Evolutionary conservation across 106 monocot genomes (phyloP).

Genomic region (Dactylorhiza incarnata): DNA sequence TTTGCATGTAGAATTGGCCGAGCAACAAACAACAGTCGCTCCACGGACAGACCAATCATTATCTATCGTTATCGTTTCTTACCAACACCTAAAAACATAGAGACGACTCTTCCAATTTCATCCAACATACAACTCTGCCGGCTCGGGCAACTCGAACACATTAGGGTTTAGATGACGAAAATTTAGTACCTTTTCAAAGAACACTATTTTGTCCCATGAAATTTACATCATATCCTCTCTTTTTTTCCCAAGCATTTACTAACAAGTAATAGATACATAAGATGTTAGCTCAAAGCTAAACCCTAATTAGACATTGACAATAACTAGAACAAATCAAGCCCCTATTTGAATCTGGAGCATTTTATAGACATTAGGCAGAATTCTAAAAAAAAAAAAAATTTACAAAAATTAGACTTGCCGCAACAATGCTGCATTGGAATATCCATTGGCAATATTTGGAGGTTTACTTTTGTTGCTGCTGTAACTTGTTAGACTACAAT

Average conservation of each 20-base stretch:
- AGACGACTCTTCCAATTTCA: too few relatives aligned
- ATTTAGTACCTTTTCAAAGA: too few relatives aligned
- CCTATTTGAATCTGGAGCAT: neutral
- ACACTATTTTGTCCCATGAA: neutral
- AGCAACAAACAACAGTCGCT: too few relatives aligned
- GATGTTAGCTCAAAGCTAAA: neutral
- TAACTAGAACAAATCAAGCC: neutral
- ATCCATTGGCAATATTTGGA: constrained; percentile 56
- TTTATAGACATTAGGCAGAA: neutral
- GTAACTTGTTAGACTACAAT: constrained; percentile 61
- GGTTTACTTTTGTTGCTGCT: constrained; percentile 45
- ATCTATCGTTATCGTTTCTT: too few relatives aligned
- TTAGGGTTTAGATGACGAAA: too few relatives aligned
- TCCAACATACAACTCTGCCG: too few relatives aligned
- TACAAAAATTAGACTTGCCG: constrained; percentile 26
- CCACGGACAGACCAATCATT: too few relatives aligned
- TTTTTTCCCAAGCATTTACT: neutral
- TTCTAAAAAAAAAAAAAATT: neutral
- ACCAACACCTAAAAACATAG: too few relatives aligned
- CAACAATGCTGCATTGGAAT: constrained; percentile 32
- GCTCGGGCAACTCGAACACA: too few relatives aligned
- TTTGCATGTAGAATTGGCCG: too few relatives aligned
- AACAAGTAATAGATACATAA: neutral
- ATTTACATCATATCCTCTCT: neutral
- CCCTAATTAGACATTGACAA: neutral